Evolutionary conservation across 192 early-diverging fungal species (phyloP), one percentile per base, ranked within the genome.

Genomic region (Piromyces sp.): DNA sequence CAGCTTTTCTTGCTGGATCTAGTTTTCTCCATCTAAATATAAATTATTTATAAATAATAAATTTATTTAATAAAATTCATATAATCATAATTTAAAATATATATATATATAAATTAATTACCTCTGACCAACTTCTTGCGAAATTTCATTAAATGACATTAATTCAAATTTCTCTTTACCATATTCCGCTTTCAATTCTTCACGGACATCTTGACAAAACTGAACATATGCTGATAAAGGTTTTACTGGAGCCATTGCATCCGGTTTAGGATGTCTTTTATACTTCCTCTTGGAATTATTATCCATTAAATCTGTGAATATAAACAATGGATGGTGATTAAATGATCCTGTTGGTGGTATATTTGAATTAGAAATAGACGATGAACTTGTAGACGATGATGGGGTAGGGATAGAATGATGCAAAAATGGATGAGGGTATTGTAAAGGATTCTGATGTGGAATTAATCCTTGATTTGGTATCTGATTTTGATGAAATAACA

Each of bases 201-300:
- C 83, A 28, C 88, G 83, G 28, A 88, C 86, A 40, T 85, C 80
- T 78, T 88, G 86, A 37, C 87, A 84, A 51, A 88, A 88, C 83
- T 86, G 85, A 4, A 88, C 88, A 85, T 88, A 88, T 1, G 88
- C 88, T 3, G 88, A 88, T 17, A 84, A 81, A 1, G 88, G 88
- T 83, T 88, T 88, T 16, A 85, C 36, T 29, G 88, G 88, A 12
- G 84, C 87, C 30, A 87, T 86, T 31, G 85, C 83, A 79, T 88
- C 88, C 5, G 85, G 83, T 83, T 88, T 88, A 1, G 88, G 86
- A 78, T 88, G 88, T 26, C 88, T 83, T 30, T 84, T 84, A 79
- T 88, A 88, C 82, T 87, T 86, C 30, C 88, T 33, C 38, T 88
- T 88, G 2, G 51, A 68, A n/a, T 17, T 26, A 68, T 26, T 68